phyloP scores from a whole-genome alignment of 1,284 basidiomycete species.

The Leccinum pachyderme region DNA sequence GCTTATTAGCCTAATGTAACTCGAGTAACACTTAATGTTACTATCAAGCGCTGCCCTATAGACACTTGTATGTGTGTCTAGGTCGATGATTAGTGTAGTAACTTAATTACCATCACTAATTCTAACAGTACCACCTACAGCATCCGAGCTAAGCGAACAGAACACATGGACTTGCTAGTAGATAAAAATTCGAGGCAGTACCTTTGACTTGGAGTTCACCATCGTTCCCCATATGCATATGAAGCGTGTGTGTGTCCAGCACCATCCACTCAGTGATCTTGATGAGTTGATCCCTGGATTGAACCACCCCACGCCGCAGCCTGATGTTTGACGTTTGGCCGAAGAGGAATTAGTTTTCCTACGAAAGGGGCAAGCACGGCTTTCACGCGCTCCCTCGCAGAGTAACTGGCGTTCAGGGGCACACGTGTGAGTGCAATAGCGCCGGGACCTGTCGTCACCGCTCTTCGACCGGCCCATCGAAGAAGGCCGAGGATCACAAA shows the following conservation, averaged over 20 bases:
- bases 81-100: too few species aligned
- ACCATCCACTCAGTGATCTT: conserved; percentile 49
- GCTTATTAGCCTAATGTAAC: too few species aligned
- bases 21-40: too few species aligned
- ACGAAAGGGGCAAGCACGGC: conserved; percentile 60
- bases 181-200: conserved; percentile 43
- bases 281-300: conserved; percentile 14
- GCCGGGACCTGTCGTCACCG: conserved; percentile 54
- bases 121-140: conserved; percentile 5
- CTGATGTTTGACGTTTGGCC: conserved; percentile 9
- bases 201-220: conserved; percentile 56
- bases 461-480: conserved; percentile 44
- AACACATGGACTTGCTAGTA: conserved; percentile 45
- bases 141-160: conserved; percentile 32
- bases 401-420: conserved; percentile 56
- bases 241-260: conserved; percentile 37
- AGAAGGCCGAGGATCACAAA: conserved; percentile 31
- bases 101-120: too few species aligned
- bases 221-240: conserved; percentile 54
- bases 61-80: too few species aligned
- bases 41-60: too few species aligned
- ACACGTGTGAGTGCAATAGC: conserved; percentile 57
- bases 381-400: conserved; percentile 55
- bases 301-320: neutral
- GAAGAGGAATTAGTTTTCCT: conserved; percentile 41